Evolutionary conservation across 371 early-diverging fungal species (phyloP).

Genomic region (Saksenaea vasiformis): DNA sequence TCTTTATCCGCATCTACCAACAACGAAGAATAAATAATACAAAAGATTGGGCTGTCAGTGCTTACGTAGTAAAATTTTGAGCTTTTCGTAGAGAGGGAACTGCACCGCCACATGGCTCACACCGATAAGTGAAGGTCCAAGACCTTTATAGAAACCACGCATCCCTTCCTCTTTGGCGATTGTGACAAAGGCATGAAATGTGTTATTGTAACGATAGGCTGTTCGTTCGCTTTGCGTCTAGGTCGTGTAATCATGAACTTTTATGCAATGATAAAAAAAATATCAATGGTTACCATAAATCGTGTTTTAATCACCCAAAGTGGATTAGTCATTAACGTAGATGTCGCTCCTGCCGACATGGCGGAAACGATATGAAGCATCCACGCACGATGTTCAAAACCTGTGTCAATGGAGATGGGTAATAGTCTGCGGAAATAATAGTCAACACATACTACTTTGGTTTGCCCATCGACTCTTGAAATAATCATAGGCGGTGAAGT

Average conservation of each 20-base stretch:
- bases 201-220: slow-evolving; percentile 72
- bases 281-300: slow-evolving; percentile 79
- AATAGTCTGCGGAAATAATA: background rate
- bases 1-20: slow-evolving; percentile 19
- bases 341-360: slow-evolving; percentile 83
- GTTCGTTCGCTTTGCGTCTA: slow-evolving; percentile 75
- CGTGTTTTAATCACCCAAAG: slow-evolving; percentile 94
- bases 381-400: slow-evolving; percentile 50
- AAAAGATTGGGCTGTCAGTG: background rate
- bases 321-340: slow-evolving; percentile 83
- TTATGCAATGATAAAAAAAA: background rate
- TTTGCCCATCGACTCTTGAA: slow-evolving; percentile 49
- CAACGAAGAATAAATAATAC: background rate
- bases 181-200: slow-evolving; percentile 68
- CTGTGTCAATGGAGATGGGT: slow-evolving; percentile 16
- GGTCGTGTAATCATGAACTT: background rate
- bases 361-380: slow-evolving; percentile 83
- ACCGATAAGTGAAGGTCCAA: slow-evolving; percentile 90
- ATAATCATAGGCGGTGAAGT: slow-evolving; percentile 80
- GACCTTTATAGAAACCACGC: slow-evolving; percentile 86
- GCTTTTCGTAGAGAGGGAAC: slow-evolving; percentile 93
- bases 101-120: slow-evolving; percentile 93
- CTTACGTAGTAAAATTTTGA: slow-evolving; percentile 72
- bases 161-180: slow-evolving; percentile 74
- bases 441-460: slow-evolving; percentile 19